phyloP scores from a whole-genome alignment of 2,329 filamentous ascomycete species.

The Drechslerella stenobrocha region DNA sequence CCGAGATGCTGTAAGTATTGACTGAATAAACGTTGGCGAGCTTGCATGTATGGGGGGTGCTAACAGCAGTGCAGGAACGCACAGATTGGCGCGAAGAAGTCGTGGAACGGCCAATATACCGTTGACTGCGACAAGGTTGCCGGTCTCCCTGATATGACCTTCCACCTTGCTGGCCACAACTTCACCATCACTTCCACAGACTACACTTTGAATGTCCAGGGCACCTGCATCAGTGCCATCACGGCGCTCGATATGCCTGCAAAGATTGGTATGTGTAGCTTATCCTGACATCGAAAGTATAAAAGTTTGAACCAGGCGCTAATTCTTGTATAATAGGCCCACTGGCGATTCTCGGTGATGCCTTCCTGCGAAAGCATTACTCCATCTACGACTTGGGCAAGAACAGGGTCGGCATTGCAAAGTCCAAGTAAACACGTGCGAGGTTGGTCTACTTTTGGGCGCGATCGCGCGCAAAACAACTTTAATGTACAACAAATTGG shows the following conservation, averaged over 20 bases:
- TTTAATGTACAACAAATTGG: slow-evolving; percentile 45
- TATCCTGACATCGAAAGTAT: slow-evolving; percentile 66
- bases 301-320: slow-evolving; percentile 64
- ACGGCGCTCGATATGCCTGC: slow-evolving; percentile 84
- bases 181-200: slow-evolving; percentile 87
- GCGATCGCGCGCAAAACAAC: slow-evolving; percentile 20
- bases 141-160: slow-evolving; percentile 84
- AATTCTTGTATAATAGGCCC: slow-evolving; percentile 60
- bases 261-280: slow-evolving; percentile 42
- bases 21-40: neutral
- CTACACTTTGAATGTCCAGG: slow-evolving; percentile 94
- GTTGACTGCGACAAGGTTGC: slow-evolving; percentile 85
- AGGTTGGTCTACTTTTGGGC: slow-evolving; percentile 1
- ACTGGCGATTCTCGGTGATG: slow-evolving; percentile 90
- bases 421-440: slow-evolving; percentile 62
- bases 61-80: slow-evolving; percentile 66
- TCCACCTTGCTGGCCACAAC: slow-evolving; percentile 82
- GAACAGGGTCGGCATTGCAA: slow-evolving; percentile 83
- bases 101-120: slow-evolving; percentile 94
- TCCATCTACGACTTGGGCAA: slow-evolving; percentile 94
- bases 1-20: slow-evolving; percentile 77
- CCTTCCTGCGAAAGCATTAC: slow-evolving; percentile 83
- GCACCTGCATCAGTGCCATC: slow-evolving; percentile 95
- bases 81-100: slow-evolving; percentile 97
- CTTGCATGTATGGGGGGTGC: neutral